phyloP scores from a whole-genome alignment of 768 basidiomycete species.

The Postia placenta region DNA sequence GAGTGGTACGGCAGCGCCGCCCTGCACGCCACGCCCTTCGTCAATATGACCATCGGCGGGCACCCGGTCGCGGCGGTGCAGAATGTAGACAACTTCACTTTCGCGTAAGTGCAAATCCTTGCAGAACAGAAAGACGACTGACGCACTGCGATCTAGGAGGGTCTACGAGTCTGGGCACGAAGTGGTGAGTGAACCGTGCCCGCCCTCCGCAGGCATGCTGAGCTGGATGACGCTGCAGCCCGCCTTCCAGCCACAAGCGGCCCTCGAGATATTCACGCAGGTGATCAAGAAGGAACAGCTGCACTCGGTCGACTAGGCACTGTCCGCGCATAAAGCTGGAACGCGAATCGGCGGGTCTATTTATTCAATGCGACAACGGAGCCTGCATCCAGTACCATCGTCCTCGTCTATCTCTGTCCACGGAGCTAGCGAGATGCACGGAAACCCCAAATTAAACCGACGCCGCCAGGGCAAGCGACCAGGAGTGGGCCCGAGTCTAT shows the following conservation, averaged over 20 bases:
- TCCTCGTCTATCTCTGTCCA: too few relatives aligned
- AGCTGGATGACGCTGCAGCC: constrained; percentile 31
- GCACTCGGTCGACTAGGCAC: constrained; percentile 40
- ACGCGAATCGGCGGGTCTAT: too few relatives aligned
- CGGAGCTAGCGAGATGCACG: too few relatives aligned
- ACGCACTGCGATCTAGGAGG: constrained; percentile 30
- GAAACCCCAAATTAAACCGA: too few relatives aligned
- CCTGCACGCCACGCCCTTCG: constrained; percentile 34
- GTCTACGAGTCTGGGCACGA: constrained; percentile 57
- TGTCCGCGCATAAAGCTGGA: too few relatives aligned
- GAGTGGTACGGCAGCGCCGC: constrained; percentile 39
- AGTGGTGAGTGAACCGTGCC: constrained; percentile 38
- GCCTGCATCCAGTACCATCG: too few relatives aligned
- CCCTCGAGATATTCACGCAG: constrained; percentile 55
- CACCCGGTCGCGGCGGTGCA: constrained; percentile 50
- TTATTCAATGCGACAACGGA: too few relatives aligned
- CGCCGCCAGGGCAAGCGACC: too few relatives aligned
- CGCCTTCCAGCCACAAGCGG: constrained; percentile 54
- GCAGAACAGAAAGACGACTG: constrained; percentile 13
- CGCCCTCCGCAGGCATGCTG: not conserved
- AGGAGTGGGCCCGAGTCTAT: too few relatives aligned
- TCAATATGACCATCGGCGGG: constrained; percentile 52
- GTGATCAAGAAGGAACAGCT: constrained; percentile 44
- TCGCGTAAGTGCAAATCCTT: constrained; percentile 43
- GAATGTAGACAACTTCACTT: constrained; percentile 62